Base-by-base conservation (phyloP, 352 stramenopile species). In the Phytopythium sindhum region DNA sequence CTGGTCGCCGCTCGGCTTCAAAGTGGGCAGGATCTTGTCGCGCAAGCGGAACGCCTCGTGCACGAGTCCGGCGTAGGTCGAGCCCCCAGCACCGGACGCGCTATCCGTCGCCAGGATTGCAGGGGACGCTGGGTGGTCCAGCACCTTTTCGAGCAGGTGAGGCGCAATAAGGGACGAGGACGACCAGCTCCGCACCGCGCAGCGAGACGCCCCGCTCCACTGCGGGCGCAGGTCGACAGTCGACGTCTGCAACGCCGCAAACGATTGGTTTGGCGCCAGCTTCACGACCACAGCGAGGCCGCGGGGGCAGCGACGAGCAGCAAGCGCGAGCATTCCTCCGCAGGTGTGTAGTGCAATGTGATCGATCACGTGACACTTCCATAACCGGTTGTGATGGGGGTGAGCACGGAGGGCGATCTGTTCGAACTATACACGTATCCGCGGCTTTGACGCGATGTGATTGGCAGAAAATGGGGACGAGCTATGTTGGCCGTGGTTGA, bases 11-110 rank as follows among this genome's bases (percentile, higher is more conserved):
- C 58, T n/a, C 19, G 75, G 62, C 12, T 56, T 56, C n/a, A 60
- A n/a, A 0, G 35, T n/a, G 0, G 3, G 1, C 17, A 61, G 33
- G 19, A 88, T 69, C n/a, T 69, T 52, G 29, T 80, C 71, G 9
- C 73, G 67, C 26, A 89, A 60, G 3, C 23, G 28, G 10, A 82
- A 58, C 0, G 77, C 77, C 14, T 71, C 65, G 50, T 57, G 31
- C n/a, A 85, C 63, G 37, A 89, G 14, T 0, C 53, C 29, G 9
- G n/a, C 31, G 53, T 42, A 42, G 4, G 29, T 59, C n/a, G 53
- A n/a, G 53, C 14, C n/a, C 1, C 24, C 15, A 8, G 19, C 11
- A 17, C 7, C 52, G 15, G n/a, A 8, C 53, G 19, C 19, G 26
- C 15, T 21, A 17, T 44, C 29, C 6, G 28, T 44, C 2, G 29